Evolutionary conservation across 768 basidiomycete species (phyloP).

Genomic region (Auriscalpium vulgare): DNA sequence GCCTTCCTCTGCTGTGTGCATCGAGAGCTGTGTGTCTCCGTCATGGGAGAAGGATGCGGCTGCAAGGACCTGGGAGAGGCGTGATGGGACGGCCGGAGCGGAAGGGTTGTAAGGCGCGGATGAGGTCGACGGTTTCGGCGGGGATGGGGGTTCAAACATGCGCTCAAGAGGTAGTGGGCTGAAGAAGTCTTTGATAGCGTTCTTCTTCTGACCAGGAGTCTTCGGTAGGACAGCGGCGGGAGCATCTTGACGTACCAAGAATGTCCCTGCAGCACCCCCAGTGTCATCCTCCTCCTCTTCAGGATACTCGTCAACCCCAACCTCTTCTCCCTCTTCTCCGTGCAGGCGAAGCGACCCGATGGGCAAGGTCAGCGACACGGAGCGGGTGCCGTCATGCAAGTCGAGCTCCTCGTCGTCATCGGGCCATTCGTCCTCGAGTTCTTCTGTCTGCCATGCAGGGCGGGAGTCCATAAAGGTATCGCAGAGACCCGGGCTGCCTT

Average conservation of each 20-base stretch:
- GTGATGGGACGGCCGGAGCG: constrained; percentile 24
- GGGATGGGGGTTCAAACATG: constrained; percentile 93
- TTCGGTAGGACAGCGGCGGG: constrained; percentile 51
- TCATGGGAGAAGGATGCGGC: constrained; percentile 10
- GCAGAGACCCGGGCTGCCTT: no score
- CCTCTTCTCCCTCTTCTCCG: constrained; percentile 20
- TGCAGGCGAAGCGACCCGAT: constrained; percentile 42
- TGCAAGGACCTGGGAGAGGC: constrained; percentile 29
- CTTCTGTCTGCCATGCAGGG: constrained; percentile 84
- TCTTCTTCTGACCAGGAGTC: constrained; percentile 58
- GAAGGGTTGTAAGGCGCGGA: constrained; percentile 14
- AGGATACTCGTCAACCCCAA: constrained; percentile 1
- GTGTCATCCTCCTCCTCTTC: constrained; percentile 18
- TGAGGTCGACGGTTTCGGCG: constrained; percentile 35
- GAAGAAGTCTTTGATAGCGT: constrained; percentile 75
- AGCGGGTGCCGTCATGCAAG: constrained; percentile 23
- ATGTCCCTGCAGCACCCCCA: constrained; percentile 50
- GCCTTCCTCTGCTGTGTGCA: constrained; percentile 14
- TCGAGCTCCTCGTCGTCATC: constrained; percentile 45
- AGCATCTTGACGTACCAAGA: constrained; percentile 66
- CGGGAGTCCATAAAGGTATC: neutral
- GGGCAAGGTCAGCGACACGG: constrained; percentile 35
- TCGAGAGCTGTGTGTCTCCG: constrained; percentile 8
- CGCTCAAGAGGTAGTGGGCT: constrained; percentile 78
- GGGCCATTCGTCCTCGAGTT: constrained; percentile 89